Evolutionary conservation across 306 rosid species (phyloP).

Genomic region (Quercus ilex): DNA sequence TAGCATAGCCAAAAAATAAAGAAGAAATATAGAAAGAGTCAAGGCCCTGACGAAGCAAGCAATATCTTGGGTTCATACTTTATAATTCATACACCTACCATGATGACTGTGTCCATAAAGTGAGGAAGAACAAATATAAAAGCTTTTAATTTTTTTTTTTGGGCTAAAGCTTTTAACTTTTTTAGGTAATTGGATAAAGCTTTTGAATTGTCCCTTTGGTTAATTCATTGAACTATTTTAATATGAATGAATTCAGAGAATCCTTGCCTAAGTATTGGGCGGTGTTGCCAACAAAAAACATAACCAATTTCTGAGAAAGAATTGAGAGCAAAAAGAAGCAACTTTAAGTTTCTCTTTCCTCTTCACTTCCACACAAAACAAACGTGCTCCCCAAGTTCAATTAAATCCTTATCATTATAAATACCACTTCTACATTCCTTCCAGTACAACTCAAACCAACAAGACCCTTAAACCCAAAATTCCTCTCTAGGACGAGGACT

Average conservation of each 20-base stretch:
- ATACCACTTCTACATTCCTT: not conserved
- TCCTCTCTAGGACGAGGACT: not conserved
- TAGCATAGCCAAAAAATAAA: not conserved
- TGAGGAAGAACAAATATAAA: too few relatives aligned
- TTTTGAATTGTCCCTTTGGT: too few relatives aligned
- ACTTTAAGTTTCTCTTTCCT: constrained; percentile 43
- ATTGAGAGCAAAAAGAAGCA: constrained; percentile 29
- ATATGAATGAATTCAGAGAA: not conserved
- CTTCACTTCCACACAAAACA: constrained; percentile 23
- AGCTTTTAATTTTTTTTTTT: not conserved
- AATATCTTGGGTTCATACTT: not conserved
- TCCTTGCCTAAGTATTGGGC: constrained; percentile 27
- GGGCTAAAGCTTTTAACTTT: not conserved
- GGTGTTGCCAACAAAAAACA: constrained; percentile 24
- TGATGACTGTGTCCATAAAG: not conserved
- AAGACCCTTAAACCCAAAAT: not conserved
- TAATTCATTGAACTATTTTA: too few relatives aligned
- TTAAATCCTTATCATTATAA: constrained; percentile 11
- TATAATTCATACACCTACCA: not conserved
- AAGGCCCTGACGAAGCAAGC: not conserved
- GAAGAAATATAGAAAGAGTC: not conserved
- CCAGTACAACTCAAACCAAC: not conserved
- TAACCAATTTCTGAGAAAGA: constrained; percentile 27
- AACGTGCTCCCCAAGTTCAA: constrained; percentile 56
- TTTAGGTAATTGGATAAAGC: not conserved